A percentile compares a stretch with the other conserved stretches of the same genome.
These are phyloP conservation scores for Cladobotryum protrusum DNA, from an alignment of 2,329 filamentous ascomycete species.

Conservation along the genomic window DNA sequence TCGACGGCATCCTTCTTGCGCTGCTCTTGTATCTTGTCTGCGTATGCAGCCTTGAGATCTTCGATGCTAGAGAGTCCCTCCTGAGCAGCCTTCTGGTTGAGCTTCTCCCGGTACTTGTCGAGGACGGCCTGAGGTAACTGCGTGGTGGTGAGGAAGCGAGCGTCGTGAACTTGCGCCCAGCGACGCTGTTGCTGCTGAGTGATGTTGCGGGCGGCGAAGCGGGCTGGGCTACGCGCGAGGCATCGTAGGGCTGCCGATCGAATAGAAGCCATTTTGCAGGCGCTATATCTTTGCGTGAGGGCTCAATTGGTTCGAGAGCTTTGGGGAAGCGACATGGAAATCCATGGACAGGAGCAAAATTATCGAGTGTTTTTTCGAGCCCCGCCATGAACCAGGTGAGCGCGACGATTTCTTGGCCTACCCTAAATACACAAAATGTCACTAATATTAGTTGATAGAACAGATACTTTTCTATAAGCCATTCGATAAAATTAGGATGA, in stretches of 20 bases:
- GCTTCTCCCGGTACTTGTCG: constrained; percentile 83
- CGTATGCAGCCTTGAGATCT: constrained; percentile 74
- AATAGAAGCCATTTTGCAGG: constrained; percentile 40
- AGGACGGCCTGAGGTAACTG: constrained; percentile 59
- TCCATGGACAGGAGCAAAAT: too few relatives aligned
- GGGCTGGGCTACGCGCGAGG: constrained; percentile 29
- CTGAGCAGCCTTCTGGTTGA: constrained; percentile 72
- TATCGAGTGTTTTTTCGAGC: too few relatives aligned
- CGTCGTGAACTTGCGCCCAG: constrained; percentile 88
- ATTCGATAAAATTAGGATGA: too few relatives aligned
- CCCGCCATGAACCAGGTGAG: too few relatives aligned
- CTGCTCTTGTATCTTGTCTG: constrained; percentile 71
- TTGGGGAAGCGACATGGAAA: too few relatives aligned
- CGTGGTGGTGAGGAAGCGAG: constrained; percentile 82
- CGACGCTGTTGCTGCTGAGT: constrained; percentile 58
- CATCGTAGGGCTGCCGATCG: constrained; percentile 44
- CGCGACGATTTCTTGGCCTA: too few relatives aligned
- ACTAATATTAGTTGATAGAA: too few relatives aligned
- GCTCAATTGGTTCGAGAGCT: not conserved
- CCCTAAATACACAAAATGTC: too few relatives aligned
- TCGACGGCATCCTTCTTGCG: constrained; percentile 59
- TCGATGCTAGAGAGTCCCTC: constrained; percentile 65
- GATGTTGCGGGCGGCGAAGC: constrained; percentile 23
- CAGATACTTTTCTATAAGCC: too few relatives aligned
- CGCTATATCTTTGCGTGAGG: not conserved